Evolutionary conservation across 1,284 basidiomycete genomes (phyloP).

Genomic region (Malassezia yamatoensis): DNA sequence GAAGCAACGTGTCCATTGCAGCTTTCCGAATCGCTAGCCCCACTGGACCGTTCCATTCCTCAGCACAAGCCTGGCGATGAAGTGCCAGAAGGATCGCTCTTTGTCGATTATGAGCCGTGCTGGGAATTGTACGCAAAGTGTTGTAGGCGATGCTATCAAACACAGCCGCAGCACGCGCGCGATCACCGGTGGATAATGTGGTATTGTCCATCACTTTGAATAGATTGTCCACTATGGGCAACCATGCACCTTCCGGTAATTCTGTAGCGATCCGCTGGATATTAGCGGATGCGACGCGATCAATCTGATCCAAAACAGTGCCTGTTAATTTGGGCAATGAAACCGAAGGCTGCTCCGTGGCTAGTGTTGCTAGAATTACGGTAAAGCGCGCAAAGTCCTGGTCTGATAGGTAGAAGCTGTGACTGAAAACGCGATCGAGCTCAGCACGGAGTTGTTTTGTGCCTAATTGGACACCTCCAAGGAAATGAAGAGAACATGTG

Average conservation of each 20-base stretch:
- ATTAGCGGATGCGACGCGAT: slow-evolving; percentile 68
- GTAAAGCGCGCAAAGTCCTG: slow-evolving; percentile 1
- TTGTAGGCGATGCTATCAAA: slow-evolving; percentile 67
- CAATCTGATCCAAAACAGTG: slow-evolving; percentile 68
- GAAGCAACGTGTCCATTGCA: slow-evolving; percentile 76
- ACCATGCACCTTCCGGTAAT: slow-evolving; percentile 74
- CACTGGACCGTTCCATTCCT: slow-evolving; percentile 48
- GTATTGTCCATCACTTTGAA: slow-evolving; percentile 22
- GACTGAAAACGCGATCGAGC: slow-evolving; percentile 7
- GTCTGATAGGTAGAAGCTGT: slow-evolving; percentile 1
- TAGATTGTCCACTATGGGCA: slow-evolving; percentile 61
- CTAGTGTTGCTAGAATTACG: neutral
- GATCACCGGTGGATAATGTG: slow-evolving; percentile 64
- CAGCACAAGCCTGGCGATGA: slow-evolving; percentile 63
- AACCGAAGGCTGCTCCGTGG: slow-evolving; percentile 51
- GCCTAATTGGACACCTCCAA: neutral
- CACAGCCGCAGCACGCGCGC: slow-evolving; percentile 74
- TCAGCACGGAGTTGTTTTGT: neutral
- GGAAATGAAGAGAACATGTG: neutral
- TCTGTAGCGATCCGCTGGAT: slow-evolving; percentile 71
- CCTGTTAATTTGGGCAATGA: slow-evolving; percentile 73
- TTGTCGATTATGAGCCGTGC: slow-evolving; percentile 55
- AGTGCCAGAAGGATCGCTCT: slow-evolving; percentile 71
- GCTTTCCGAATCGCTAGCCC: slow-evolving; percentile 66
- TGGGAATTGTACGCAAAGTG: slow-evolving; percentile 57